These are phyloP conservation scores for Erythrophleum ivorense DNA, from an alignment of 331 rosid genomes.

Conservation along the genomic window DNA sequence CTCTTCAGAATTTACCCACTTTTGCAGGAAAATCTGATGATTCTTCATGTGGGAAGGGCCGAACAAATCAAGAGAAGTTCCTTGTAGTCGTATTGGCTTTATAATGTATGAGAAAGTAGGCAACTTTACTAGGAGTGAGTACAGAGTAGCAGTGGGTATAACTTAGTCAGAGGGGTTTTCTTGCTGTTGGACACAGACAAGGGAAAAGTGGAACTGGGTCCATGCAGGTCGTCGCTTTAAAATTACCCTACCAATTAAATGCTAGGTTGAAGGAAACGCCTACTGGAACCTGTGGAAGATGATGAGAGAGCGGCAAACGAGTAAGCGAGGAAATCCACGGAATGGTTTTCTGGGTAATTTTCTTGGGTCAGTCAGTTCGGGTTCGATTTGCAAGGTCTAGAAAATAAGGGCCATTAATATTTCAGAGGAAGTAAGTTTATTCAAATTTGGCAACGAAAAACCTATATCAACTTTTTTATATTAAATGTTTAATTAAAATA, in stretches of 20 bases:
- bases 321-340: not conserved
- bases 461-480: too few relatives aligned
- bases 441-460: too few relatives aligned
- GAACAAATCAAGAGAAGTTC: not conserved
- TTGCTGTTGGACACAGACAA: not conserved
- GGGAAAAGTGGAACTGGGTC: not conserved
- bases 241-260: not conserved
- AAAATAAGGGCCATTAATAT: too few relatives aligned
- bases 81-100: not conserved
- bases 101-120: not conserved
- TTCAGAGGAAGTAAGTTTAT: too few relatives aligned
- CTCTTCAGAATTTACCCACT: not conserved
- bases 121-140: not conserved
- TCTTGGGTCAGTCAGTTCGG: too few relatives aligned
- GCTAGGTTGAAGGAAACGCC: not conserved
- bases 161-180: constrained; percentile 10
- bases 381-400: too few relatives aligned
- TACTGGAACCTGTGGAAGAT: too few relatives aligned
- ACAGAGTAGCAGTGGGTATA: not conserved
- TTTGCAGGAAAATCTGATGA: not conserved
- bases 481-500: too few relatives aligned
- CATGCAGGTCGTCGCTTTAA: not conserved
- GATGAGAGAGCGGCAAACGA: too few relatives aligned
- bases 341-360: not conserved
- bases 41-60: not conserved